A percentile compares a stretch with the other conserved stretches of the same genome.
Conservation (phyloP, 176 grass and related monocot genomes). For the Puccinellia tenuiflora region DNA sequence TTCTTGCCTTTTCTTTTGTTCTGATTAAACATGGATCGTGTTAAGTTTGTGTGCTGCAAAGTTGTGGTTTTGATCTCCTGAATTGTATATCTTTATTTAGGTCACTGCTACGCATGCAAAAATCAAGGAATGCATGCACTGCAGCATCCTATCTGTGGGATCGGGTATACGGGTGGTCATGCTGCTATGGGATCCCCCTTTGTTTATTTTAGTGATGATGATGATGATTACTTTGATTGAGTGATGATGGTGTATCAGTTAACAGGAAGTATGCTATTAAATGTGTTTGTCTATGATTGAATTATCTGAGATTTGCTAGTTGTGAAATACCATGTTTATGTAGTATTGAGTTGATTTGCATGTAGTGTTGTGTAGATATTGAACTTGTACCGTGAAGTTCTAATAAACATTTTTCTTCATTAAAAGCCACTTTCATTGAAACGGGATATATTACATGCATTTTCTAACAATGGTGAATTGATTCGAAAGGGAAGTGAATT, state of each 20-base stretch:
- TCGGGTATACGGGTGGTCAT: background rate
- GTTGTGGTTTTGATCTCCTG: background rate
- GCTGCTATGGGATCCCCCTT: background rate
- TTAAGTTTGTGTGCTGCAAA: background rate
- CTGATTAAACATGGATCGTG: background rate
- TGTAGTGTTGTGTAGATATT: no score
- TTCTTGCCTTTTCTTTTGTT: background rate
- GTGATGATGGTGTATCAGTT: background rate
- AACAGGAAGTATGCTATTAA: no score
- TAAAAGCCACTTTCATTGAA: no score
- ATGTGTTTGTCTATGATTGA: no score
- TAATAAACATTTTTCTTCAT: no score
- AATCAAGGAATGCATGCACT: conserved; percentile 1
- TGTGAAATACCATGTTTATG: no score
- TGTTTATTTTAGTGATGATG: background rate
- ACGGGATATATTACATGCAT: no score
- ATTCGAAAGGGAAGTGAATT: no score
- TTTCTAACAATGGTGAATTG: no score
- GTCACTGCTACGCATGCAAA: background rate
- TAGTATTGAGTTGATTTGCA: no score
- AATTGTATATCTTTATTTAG: background rate
- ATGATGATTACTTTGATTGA: background rate
- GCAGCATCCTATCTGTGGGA: background rate
- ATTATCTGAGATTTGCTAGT: background rate
- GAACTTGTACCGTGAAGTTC: no score